Conservation (phyloP, 2,329 filamentous ascomycete genomes). For the Fusarium sp. region DNA sequence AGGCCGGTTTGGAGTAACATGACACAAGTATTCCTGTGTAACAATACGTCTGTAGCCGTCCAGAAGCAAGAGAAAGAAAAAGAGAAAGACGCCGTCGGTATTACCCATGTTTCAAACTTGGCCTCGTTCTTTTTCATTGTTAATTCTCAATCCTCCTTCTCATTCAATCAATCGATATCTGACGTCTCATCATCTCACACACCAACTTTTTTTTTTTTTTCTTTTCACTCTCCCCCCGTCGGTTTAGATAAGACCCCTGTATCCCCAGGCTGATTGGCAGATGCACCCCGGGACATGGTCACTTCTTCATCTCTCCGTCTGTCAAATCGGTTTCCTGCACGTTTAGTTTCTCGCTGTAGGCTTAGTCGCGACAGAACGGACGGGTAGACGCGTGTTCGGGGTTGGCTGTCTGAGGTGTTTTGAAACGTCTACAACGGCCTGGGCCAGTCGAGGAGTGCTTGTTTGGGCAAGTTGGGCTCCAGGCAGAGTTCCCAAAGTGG, state of each 20-base stretch:
- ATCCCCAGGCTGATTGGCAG: constrained; percentile 43
- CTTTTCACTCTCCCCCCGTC: constrained; percentile 14
- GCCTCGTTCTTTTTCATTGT: constrained; percentile 11
- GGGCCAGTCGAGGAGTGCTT: constrained; percentile 8
- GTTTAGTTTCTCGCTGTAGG: constrained; percentile 28
- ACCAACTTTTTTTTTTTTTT: constrained; percentile 25
- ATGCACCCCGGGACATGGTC: constrained; percentile 38
- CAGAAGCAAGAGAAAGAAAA: neutral
- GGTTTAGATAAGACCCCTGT: constrained; percentile 39
- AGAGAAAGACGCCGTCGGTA: neutral
- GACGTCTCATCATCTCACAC: constrained; percentile 34
- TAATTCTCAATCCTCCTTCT: constrained; percentile 11
- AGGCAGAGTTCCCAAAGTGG: constrained; percentile 28
- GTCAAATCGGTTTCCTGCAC: constrained; percentile 46
- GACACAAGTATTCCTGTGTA: neutral
- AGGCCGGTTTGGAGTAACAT: neutral
- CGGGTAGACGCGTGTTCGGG: constrained; percentile 29
- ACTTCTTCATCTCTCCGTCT: constrained; percentile 41
- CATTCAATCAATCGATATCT: constrained; percentile 33
- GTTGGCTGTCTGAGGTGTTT: constrained; percentile 13
- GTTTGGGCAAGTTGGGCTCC: constrained; percentile 20
- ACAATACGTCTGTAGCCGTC: neutral
- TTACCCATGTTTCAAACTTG: constrained; percentile 8
- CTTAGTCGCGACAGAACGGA: constrained; percentile 29
- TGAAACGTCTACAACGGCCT: constrained; percentile 38